phyloP scores from a whole-genome alignment of 805 yeast species.

The Saccharomycopsis fermentans region DNA sequence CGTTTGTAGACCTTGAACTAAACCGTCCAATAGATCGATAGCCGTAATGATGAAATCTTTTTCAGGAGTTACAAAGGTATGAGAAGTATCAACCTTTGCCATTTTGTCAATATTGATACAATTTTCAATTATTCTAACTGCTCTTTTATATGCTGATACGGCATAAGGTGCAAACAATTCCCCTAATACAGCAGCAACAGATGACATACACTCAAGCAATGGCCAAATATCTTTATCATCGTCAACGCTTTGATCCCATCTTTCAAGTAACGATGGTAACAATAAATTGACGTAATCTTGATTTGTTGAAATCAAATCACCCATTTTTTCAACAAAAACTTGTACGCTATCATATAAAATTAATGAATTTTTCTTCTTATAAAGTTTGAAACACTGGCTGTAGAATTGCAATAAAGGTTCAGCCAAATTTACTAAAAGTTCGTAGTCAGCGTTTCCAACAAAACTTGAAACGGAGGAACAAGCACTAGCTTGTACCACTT shows the following conservation, averaged over 20 bases:
- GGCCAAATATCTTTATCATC: slow-evolving; percentile 87
- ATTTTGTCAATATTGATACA: slow-evolving; percentile 60
- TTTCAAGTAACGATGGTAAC: slow-evolving; percentile 70
- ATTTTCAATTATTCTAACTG: slow-evolving; percentile 54
- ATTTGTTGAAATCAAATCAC: slow-evolving; percentile 45
- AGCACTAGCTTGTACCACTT: slow-evolving; percentile 93
- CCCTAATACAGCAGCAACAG: slow-evolving; percentile 81
- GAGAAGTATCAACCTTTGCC: slow-evolving; percentile 53
- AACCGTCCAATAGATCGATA: slow-evolving; percentile 82
- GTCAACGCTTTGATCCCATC: slow-evolving; percentile 71
- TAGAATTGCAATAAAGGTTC: slow-evolving; percentile 63
- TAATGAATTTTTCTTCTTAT: slow-evolving; percentile 74
- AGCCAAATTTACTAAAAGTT: slow-evolving; percentile 49
- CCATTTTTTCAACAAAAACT: slow-evolving; percentile 72
- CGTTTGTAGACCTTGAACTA: slow-evolving; percentile 76
- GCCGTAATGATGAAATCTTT: slow-evolving; percentile 86
- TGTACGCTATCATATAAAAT: slow-evolving; percentile 85
- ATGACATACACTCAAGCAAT: slow-evolving; percentile 82
- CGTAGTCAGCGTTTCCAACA: slow-evolving; percentile 63
- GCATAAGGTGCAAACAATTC: slow-evolving; percentile 84
- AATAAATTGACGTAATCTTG: slow-evolving; percentile 49
- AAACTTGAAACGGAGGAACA: slow-evolving; percentile 79
- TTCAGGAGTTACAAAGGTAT: slow-evolving; percentile 56
- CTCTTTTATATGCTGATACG: slow-evolving; percentile 71
- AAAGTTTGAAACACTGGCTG: slow-evolving; percentile 60